Evolutionary conservation across 208 protist species (phyloP), one percentile per base, ranked within the genome.

Genomic region (Phytomonas francai): DNA sequence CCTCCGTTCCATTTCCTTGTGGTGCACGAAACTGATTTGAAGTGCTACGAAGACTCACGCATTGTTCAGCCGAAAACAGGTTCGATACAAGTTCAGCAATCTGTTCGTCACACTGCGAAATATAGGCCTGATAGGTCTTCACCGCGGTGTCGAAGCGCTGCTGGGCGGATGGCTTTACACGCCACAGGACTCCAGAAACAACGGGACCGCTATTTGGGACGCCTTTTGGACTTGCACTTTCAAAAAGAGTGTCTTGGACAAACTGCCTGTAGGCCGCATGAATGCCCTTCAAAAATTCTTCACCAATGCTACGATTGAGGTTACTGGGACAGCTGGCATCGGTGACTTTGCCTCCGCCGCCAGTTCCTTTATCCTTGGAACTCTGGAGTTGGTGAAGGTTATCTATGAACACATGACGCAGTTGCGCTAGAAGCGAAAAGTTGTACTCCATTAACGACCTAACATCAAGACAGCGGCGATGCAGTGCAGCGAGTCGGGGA

Each of bases 41-140:
- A 49, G 39, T 49, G 12, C 1, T 12, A 49, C 39, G 6, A 49
- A 49, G 39, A 49, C 39, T 49, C 39, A 49, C 12, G 16, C 9
- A 49, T 49, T 49, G 39, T 12, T 49, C 39, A 19, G 39, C 12
- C 16, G 39, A 49, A 49, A 49, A 12, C 60, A 91, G 66, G 51
- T 81, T 80, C 25, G 80, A 83, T 30, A 88, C 83, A 36, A 89
- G 58, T 6, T 80, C 60, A 28, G 86, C 89, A 25, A 95, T 76
- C 39, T 84, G 74, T 27, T 92, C 86, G 32, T 95, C 89, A 69
- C 83, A 84, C 51, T 68, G 71, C 19, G 71, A 63, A 7, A 87
- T 70, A 32, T 74, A 68, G 29, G 56, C 63, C 19, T 73, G 61
- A 64, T 95, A 95, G n/a, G 72, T 66, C 2, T 71, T 45, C 12